Evolutionary conservation across 129 eudicot genomes (phyloP).

Genomic region (Erigeron canadensis): DNA sequence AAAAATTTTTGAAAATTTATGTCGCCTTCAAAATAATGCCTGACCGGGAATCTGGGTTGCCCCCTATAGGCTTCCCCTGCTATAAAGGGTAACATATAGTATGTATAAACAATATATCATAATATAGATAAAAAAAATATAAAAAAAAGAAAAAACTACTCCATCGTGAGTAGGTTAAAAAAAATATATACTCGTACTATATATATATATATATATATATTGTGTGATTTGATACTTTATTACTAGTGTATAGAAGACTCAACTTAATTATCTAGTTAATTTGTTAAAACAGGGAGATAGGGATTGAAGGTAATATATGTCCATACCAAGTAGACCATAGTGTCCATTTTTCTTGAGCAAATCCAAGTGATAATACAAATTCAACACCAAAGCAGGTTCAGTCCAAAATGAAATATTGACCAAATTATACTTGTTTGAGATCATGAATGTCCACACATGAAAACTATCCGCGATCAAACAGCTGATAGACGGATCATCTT

Average conservation of each 20-base stretch:
- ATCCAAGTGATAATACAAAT: conserved; percentile 58
- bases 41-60: too few species aligned
- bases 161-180: too few species aligned
- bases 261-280: neutral
- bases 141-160: too few species aligned
- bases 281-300: neutral
- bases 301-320: conserved; percentile 3
- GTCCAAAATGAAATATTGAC: conserved; percentile 70
- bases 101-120: too few species aligned
- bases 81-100: too few species aligned
- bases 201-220: too few species aligned
- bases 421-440: conserved; percentile 51
- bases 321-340: conserved; percentile 46
- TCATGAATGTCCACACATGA: conserved; percentile 51
- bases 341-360: conserved; percentile 62
- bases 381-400: conserved; percentile 61
- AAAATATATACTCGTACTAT: too few species aligned
- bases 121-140: too few species aligned
- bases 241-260: neutral
- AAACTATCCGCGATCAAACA: conserved; percentile 67
- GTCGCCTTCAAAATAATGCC: too few species aligned
- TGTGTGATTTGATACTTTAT: too few species aligned
- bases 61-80: too few species aligned
- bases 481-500: conserved; percentile 33
- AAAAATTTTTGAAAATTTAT: too few species aligned